Conservation (phyloP, 495 filamentous ascomycete species). For the Xylaria venustula region DNA sequence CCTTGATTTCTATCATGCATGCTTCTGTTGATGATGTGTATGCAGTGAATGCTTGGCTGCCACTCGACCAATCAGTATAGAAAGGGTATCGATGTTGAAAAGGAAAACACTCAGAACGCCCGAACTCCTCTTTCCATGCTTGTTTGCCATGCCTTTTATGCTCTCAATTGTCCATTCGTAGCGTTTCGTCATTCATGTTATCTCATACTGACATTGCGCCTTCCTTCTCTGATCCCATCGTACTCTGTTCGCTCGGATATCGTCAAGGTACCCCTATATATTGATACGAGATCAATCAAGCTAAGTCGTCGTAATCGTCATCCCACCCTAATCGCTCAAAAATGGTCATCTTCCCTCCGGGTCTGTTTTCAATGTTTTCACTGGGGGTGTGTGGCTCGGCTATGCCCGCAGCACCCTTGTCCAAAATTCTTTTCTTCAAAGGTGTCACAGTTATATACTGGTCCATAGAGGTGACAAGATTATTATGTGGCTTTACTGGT, state of each 20-base stretch:
- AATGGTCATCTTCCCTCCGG: conserved; percentile 49
- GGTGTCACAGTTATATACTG: conserved; percentile 21
- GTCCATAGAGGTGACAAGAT: conserved; percentile 2
- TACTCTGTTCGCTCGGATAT: no score
- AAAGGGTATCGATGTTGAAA: no score
- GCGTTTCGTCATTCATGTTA: conserved; percentile 12
- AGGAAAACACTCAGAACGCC: neutral
- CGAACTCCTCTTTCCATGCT: neutral
- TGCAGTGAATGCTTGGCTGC: no score
- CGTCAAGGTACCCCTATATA: neutral
- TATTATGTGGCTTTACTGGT: conserved; percentile 29
- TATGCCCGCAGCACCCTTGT: conserved; percentile 28
- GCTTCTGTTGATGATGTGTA: no score
- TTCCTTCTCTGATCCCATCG: neutral
- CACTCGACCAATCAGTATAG: no score
- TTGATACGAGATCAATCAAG: neutral
- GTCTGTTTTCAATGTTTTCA: conserved; percentile 8
- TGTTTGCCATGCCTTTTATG: neutral
- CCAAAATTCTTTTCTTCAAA: conserved; percentile 41
- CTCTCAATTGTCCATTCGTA: conserved; percentile 9
- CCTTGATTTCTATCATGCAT: no score
- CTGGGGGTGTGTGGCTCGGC: conserved; percentile 18
- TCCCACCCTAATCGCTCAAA: conserved; percentile 79
- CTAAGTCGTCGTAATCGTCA: conserved; percentile 55
- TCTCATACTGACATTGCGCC: neutral